Base-by-base conservation (phyloP, 176 grass and related monocot genomes). In the Tillandsia leiboldiana region DNA sequence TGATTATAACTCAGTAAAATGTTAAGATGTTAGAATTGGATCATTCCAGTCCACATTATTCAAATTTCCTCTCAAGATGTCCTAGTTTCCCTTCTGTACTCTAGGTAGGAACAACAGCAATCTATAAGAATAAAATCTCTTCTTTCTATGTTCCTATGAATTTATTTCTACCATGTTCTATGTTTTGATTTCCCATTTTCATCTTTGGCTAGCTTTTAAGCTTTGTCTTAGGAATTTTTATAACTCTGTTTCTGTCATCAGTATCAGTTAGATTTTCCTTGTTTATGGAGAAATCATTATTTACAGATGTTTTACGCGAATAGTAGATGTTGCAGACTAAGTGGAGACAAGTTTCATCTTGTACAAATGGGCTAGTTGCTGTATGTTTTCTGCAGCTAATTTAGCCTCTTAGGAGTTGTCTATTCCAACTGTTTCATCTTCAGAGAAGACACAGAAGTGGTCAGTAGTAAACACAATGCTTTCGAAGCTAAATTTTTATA, bases 331-430 rank as follows among this genome's bases (percentile, higher is more conserved):
- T 42, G 33, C 33, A 3, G 33, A 42, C 33, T 3, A 42, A 42
- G 13, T 61, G n/a, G 56, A 61, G 56, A 61, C 10, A 22, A 61
- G 22, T 61, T 61, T 61, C 56, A 61, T 61, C 56, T 61, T 17
- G 56, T 15, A 61, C 56, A 23, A 61, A 23, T 9, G 10, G 56
- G 56, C n/a, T 61, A 20, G 56, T 23, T 61, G 56, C 14, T 20
- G 22, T 61, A 9, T 61, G 10, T 20, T 61, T 15, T 8, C 22
- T 61, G 17, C 8, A 61, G 56, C 22, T 61, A 7, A 18, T 15
- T 22, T 61, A 20, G 22, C 56, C 56, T 61, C 56, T 58, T 58
- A 20, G 15, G n/a, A 61, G 56, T 15, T 9, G 56, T 15, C 56
- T 22, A 61, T 20, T 20, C 54, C 17, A 57, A 57, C 53, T 57